phyloP scores from a whole-genome alignment of 2,329 filamentous ascomycete genomes.

The Calycina herbarum region DNA sequence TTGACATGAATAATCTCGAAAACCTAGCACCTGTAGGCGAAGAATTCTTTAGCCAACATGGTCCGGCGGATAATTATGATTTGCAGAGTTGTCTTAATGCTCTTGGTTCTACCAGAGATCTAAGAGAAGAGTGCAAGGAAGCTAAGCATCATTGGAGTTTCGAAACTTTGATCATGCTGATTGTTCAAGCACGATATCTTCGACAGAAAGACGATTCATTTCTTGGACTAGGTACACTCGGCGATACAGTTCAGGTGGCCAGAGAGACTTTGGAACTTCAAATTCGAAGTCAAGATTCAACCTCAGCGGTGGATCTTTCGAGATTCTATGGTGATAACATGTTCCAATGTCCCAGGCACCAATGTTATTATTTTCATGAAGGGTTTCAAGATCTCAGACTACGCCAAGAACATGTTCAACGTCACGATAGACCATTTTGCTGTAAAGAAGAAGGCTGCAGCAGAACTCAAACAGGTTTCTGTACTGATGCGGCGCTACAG shows the following conservation, averaged over 20 bases:
- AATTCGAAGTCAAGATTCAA: neutral
- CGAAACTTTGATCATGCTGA: neutral
- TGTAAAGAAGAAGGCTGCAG: constrained; percentile 31
- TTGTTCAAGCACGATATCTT: neutral
- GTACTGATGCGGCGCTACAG: too few relatives aligned
- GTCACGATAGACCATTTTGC: constrained; percentile 41
- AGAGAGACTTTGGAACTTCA: constrained; percentile 17
- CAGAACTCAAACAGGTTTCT: too few relatives aligned
- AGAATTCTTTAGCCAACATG: neutral
- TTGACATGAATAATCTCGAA: neutral
- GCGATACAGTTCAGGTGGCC: neutral
- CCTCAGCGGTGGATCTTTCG: neutral
- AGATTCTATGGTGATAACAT: constrained; percentile 39
- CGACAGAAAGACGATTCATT: neutral
- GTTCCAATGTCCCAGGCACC: constrained; percentile 42
- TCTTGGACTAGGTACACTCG: neutral
- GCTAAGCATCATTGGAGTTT: constrained; percentile 5
- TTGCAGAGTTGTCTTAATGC: neutral
- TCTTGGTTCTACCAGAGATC: neutral
- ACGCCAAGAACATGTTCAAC: constrained; percentile 40
- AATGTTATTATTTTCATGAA: constrained; percentile 43
- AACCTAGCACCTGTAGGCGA: neutral
- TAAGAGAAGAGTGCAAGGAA: neutral
- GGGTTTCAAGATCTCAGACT: constrained; percentile 39
- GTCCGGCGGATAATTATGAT: neutral